phyloP scores from a whole-genome alignment of 768 basidiomycete genomes.

The Rhizopogon rudus region DNA sequence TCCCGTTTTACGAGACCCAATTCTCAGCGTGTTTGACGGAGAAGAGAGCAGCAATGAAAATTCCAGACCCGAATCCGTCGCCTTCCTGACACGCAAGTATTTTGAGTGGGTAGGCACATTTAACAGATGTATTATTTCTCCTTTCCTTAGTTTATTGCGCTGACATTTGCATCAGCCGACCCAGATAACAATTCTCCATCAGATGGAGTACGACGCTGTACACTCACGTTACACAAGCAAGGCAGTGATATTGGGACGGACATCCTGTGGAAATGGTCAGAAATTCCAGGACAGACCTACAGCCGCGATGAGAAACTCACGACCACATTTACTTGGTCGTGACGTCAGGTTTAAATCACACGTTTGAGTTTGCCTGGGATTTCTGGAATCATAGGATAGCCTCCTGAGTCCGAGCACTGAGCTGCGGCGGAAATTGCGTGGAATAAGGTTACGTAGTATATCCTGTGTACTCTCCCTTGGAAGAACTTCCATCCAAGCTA shows the following conservation, averaged over 20 bases:
- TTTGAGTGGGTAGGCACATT: conserved; percentile 49
- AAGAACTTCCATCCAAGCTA: not conserved
- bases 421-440: not conserved
- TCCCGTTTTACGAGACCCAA: conserved; percentile 36
- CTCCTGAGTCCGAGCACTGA: not conserved
- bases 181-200: not conserved
- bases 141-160: not conserved
- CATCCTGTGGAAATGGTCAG: conserved; percentile 4
- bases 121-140: conserved; percentile 31
- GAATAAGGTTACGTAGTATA: too few species aligned
- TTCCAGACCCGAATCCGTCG: conserved; percentile 30
- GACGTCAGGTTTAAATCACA: not conserved
- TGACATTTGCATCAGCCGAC: conserved; percentile 7
- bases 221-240: conserved; percentile 11
- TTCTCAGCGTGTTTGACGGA: conserved; percentile 8
- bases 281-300: not conserved
- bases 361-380: not conserved
- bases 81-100: conserved; percentile 43
- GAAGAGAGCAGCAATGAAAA: conserved; percentile 14
- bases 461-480: not conserved
- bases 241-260: conserved; percentile 1
- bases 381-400: too few species aligned
- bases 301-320: not conserved
- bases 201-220: not conserved
- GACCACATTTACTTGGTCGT: conserved; percentile 1